Base-by-base conservation (phyloP, 345 rosid species). In the Eucalyptus grandis region DNA sequence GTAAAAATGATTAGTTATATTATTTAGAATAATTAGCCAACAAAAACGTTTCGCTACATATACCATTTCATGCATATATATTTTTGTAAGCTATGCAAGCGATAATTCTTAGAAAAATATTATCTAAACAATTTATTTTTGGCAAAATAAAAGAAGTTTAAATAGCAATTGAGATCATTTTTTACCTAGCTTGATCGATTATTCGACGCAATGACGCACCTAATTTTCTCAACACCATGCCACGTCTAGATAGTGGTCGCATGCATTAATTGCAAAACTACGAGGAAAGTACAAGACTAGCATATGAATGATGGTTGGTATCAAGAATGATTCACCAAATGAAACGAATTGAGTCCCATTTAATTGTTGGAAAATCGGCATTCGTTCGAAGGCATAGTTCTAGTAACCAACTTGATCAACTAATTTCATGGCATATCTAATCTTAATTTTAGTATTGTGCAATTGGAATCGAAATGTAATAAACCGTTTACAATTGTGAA, bases 111-210 rank as follows among this genome's bases (percentile, higher is more conserved):
- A 8, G 4, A 53, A 53, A 8, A 7, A 53, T 19, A 19, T 53
- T 53, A 53, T 53, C 4, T 9, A 53, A 19, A 19, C 0, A 19
- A 53, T 24, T 24, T 22, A 9, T 4, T 24, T 56, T 56, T 56
- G 11, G 5, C 6, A 4, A 56, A 56, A 24, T 9, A 24, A 56
- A 56, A 0, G 1, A 10, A 9, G 3, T 22, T 9, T 37, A 19
- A 19, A 19, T 72, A 9, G 7, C 14, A 19, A 19, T 9, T 11
- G 44, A 8, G 6, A 72, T 72, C 3, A 17, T 9, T 19, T 69
- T 65, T 65, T 62, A 30, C 37, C 19, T 14, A 14, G 37, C 11
- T 6, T 1, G 1, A 15, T 7, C 6, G 43, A 67, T 67, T 67
- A 13, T 49, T 3, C 11, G 2, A 15, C 3, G 9, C 40, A 8